Evolutionary conservation across 2,329 filamentous ascomycete species (phyloP).

Genomic region (Seiridium cupressi): DNA sequence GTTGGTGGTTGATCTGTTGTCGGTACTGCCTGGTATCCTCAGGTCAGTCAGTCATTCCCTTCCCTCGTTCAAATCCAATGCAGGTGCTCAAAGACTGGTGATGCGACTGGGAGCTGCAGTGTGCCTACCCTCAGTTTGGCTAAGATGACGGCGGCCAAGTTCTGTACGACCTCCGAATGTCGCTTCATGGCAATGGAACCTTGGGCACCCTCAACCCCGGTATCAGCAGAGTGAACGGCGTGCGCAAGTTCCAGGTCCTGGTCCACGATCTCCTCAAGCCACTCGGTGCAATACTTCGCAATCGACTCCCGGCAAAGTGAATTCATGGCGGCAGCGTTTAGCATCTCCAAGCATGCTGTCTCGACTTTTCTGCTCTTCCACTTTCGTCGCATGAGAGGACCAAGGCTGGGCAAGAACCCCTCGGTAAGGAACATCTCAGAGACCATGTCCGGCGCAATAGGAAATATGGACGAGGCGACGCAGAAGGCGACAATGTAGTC

Average conservation of each 20-base stretch:
- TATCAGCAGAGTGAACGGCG: slow-evolving; percentile 48
- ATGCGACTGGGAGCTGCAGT: slow-evolving; percentile 29
- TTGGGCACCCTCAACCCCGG: slow-evolving; percentile 55
- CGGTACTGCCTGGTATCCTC: slow-evolving; percentile 53
- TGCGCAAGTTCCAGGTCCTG: slow-evolving; percentile 58
- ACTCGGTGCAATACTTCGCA: slow-evolving; percentile 78
- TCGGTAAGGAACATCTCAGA: slow-evolving; percentile 82
- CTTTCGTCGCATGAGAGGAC: slow-evolving; percentile 73
- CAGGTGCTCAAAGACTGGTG: slow-evolving; percentile 19
- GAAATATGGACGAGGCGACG: slow-evolving; percentile 85
- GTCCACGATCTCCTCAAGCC: slow-evolving; percentile 81
- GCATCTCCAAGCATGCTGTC: slow-evolving; percentile 80
- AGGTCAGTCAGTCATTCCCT: slow-evolving; percentile 37
- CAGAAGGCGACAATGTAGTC: slow-evolving; percentile 91
- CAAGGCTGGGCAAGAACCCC: slow-evolving; percentile 77
- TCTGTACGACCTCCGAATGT: slow-evolving; percentile 61
- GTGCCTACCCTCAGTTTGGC: slow-evolving; percentile 65
- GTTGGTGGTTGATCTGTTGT: slow-evolving; percentile 33
- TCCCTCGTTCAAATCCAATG: slow-evolving; percentile 21
- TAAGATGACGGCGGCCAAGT: slow-evolving; percentile 71
- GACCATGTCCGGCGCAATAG: slow-evolving; percentile 74
- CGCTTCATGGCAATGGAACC: slow-evolving; percentile 59
- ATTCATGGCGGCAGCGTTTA: slow-evolving; percentile 90
- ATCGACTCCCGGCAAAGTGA: slow-evolving; percentile 79
- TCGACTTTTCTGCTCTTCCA: slow-evolving; percentile 86